A percentile compares a stretch with the other conserved stretches of the same genome.
phyloP scores from a whole-genome alignment of 768 basidiomycete genomes.

The Strobilomyces dryophilus region DNA sequence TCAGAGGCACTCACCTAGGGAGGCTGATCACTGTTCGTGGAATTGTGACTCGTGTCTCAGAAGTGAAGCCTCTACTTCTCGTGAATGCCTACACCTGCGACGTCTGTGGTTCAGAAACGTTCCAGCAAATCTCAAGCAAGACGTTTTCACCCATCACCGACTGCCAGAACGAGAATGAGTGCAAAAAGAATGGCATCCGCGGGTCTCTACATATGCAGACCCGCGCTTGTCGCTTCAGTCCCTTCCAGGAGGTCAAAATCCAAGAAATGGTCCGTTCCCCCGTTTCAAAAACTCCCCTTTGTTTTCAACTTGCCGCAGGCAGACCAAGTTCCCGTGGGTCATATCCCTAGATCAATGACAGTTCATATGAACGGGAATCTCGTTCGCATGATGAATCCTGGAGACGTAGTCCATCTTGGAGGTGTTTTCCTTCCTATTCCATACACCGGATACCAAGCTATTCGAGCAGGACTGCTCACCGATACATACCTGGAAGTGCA shows the following conservation, averaged over 20 bases:
- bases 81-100: conserved; percentile 99
- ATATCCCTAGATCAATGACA: conserved; percentile 98
- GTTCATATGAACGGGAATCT: conserved; percentile 89
- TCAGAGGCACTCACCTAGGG: conserved; percentile 83
- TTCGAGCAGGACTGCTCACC: conserved; percentile 93
- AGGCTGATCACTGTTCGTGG: conserved; percentile 94
- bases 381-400: conserved; percentile 89
- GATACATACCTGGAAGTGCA: conserved; percentile 96
- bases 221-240: conserved; percentile 91
- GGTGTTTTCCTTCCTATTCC: conserved; percentile 97
- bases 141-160: conserved; percentile 86
- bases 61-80: conserved; percentile 95
- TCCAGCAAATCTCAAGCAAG: conserved; percentile 93
- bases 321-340: conserved; percentile 98
- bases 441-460: conserved; percentile 95
- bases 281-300: neutral
- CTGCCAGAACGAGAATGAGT: conserved; percentile 83
- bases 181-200: conserved; percentile 79
- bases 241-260: conserved; percentile 98
- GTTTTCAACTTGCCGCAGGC: conserved; percentile 47
- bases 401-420: conserved; percentile 93
- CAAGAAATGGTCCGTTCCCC: conserved; percentile 82
- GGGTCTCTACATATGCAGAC: conserved; percentile 98
- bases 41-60: conserved; percentile 97
- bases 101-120: conserved; percentile 96